A percentile compares a stretch with the other conserved stretches of the same genome.
Conservation (phyloP, 176 grass and related monocot genomes). For the Oryza meridionalis region DNA sequence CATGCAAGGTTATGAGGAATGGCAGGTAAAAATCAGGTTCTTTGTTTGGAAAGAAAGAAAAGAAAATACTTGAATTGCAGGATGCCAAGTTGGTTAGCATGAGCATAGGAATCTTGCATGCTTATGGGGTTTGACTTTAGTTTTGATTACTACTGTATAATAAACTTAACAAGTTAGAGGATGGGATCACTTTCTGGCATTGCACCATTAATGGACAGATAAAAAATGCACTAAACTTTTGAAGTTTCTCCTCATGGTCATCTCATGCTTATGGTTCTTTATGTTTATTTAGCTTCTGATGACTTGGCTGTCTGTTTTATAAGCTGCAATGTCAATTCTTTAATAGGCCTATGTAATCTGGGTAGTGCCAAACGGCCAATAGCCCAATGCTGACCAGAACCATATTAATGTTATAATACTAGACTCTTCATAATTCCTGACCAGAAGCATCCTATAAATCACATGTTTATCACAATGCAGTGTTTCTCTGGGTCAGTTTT, state of each 20-base stretch:
- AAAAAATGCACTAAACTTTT: slow-evolving; percentile 8
- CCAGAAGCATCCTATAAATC: slow-evolving; percentile 11
- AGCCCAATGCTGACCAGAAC: slow-evolving; percentile 35
- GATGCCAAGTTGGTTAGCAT: slow-evolving; percentile 7
- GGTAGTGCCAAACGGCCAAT: slow-evolving; percentile 12
- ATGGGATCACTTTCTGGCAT: slow-evolving; percentile 29
- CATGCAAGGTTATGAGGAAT: slow-evolving; percentile 83
- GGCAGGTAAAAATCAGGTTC: slow-evolving; percentile 65
- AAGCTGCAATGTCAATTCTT: slow-evolving; percentile 15
- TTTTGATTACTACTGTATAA: no score
- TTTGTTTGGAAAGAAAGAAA: not conserved
- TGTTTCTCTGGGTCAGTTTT: slow-evolving; percentile 22
- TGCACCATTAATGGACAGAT: slow-evolving; percentile 27
- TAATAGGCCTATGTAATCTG: not conserved
- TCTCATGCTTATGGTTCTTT: not conserved
- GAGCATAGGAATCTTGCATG: not conserved
- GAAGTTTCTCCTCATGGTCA: slow-evolving; percentile 25
- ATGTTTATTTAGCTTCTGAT: slow-evolving; percentile 25
- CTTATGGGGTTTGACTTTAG: slow-evolving; percentile 8
- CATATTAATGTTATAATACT: slow-evolving; percentile 21
- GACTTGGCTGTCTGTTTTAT: slow-evolving; percentile 13
- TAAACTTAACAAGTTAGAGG: no score
- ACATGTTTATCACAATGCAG: slow-evolving; percentile 51
- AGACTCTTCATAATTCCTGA: slow-evolving; percentile 27
- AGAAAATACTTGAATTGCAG: not conserved